A percentile compares a stretch with the other conserved stretches of the same genome.
Evolutionary conservation across 164 flowering plant genomes (phyloP).

Genomic region (Nymphaea thermarum): DNA sequence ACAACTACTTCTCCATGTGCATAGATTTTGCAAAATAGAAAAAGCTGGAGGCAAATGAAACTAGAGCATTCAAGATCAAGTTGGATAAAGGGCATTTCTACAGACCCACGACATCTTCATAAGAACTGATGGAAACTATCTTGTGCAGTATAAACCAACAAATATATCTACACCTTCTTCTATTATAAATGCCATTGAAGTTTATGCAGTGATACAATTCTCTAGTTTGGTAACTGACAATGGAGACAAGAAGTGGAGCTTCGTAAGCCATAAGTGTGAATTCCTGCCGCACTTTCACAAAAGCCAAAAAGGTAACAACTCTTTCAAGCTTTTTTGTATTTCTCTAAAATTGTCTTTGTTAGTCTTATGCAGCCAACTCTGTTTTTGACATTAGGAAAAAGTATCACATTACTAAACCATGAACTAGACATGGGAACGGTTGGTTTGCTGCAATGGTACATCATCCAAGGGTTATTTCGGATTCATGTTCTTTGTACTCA

Average conservation of each 20-base stretch:
- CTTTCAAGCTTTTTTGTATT: too few species aligned
- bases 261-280: too few species aligned
- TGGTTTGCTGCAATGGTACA: slow-evolving; percentile 19
- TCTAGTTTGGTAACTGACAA: not conserved
- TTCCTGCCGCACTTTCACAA: too few species aligned
- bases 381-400: slow-evolving; percentile 18
- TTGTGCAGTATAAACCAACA: not conserved
- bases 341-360: too few species aligned
- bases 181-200: not conserved
- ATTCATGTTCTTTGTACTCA: too few species aligned
- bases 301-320: too few species aligned
- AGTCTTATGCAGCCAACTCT: slow-evolving; percentile 18
- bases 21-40: not conserved
- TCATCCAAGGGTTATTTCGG: slow-evolving; percentile 13
- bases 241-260: not conserved
- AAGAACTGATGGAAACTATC: not conserved
- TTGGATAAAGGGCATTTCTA: not conserved
- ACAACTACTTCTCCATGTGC: not conserved
- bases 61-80: not conserved
- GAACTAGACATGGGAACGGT: slow-evolving; percentile 42
- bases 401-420: slow-evolving; percentile 20
- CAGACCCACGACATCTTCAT: not conserved
- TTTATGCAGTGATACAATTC: not conserved
- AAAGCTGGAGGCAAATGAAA: not conserved
- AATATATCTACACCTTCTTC: not conserved